A percentile compares a stretch with the other conserved stretches of the same genome.
phyloP scores from a whole-genome alignment of 139 green algal species.

The Chlorella sp. region DNA sequence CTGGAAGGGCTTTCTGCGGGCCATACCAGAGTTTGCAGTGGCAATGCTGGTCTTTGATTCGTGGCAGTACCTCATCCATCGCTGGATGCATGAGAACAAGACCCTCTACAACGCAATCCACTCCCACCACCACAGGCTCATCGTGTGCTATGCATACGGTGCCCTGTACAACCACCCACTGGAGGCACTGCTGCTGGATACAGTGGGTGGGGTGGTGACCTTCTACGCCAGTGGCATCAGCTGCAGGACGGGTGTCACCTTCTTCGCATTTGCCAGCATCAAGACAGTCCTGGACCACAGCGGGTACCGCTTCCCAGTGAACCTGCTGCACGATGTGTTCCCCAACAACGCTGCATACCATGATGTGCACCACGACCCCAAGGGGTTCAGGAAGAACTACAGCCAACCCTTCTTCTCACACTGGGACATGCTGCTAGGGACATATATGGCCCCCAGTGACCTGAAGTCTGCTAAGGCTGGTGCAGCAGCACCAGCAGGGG shows the following conservation, averaged over 20 bases:
- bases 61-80: constrained; percentile 62
- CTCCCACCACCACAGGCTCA: constrained; percentile 50
- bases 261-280: constrained; percentile 50
- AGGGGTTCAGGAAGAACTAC: constrained; percentile 56
- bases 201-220: constrained; percentile 43
- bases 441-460: constrained; percentile 43
- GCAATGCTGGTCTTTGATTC: constrained; percentile 64
- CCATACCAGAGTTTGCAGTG: constrained; percentile 30
- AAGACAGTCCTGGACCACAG: constrained; percentile 68
- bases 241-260: constrained; percentile 29
- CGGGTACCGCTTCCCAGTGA: constrained; percentile 50
- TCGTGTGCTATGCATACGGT: constrained; percentile 52
- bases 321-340: constrained; percentile 55
- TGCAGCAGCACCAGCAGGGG: no score
- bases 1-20: constrained; percentile 8
- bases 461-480: no score
- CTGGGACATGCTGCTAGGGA: constrained; percentile 48
- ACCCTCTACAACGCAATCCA: constrained; percentile 62
- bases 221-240: constrained; percentile 37
- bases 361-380: constrained; percentile 58
- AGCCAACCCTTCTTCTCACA: constrained; percentile 62
- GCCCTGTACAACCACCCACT: constrained; percentile 71
- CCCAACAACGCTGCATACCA: constrained; percentile 60
- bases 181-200: constrained; percentile 59
- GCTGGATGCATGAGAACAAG: constrained; percentile 50